phyloP scores from a whole-genome alignment of 768 basidiomycete species.

The Suillus cothurnatus region DNA sequence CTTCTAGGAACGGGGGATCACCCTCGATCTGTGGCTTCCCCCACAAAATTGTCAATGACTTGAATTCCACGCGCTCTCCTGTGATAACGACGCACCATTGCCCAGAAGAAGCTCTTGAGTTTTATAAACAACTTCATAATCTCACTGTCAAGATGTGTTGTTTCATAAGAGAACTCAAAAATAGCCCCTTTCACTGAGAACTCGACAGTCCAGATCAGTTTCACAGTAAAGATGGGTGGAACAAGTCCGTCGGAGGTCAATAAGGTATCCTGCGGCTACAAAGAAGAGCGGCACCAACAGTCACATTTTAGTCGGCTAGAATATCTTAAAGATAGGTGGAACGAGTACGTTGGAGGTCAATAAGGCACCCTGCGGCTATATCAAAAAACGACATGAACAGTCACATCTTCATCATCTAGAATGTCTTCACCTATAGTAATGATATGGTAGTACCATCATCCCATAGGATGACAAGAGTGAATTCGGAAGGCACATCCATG shows the following conservation, averaged over 20 bases:
- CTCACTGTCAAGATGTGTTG: constrained; percentile 82
- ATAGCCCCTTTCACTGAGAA: constrained; percentile 87
- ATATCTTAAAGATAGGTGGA: constrained; percentile 88
- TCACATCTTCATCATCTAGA: constrained; percentile 63
- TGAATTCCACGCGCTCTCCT: neutral
- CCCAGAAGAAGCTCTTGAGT: constrained; percentile 95
- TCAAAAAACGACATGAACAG: constrained; percentile 38
- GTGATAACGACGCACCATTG: constrained; percentile 65
- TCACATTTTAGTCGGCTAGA: constrained; percentile 63
- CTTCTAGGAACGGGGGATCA: constrained; percentile 93
- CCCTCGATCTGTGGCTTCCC: constrained; percentile 80
- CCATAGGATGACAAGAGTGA: constrained; percentile 26
- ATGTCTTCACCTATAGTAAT: constrained; percentile 80
- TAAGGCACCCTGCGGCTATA: constrained; percentile 6
- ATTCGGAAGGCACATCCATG: neutral
- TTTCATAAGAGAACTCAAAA: constrained; percentile 92
- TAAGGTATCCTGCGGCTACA: constrained; percentile 6
- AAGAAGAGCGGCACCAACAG: constrained; percentile 39
- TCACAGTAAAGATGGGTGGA: constrained; percentile 95
- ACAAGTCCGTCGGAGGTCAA: constrained; percentile 75
- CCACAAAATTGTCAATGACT: constrained; percentile 41
- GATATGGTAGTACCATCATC: constrained; percentile 84
- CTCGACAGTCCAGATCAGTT: constrained; percentile 91
- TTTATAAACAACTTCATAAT: constrained; percentile 84
- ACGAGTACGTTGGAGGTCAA: constrained; percentile 75